Base-by-base conservation (phyloP, 2,329 filamentous ascomycete genomes). In the Dactylellina sp. region DNA sequence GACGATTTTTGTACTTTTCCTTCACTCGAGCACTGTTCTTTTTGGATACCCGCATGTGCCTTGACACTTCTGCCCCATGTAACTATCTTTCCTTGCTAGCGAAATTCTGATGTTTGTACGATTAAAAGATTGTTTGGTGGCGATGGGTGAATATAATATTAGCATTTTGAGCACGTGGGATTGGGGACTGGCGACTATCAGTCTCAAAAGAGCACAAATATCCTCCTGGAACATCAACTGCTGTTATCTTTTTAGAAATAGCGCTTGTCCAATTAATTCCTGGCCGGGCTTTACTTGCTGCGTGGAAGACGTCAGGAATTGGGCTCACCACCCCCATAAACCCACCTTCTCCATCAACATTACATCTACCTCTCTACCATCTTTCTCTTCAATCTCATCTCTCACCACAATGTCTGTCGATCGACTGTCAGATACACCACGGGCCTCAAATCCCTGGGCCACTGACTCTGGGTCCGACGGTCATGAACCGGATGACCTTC, bases 191-290 rank as follows among this genome's bases (percentile, higher is more conserved):
- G 32, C 32, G 57, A 57, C 42, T 6, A 71, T 71, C 65, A 50
- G 49, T 44, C 65, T 62, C 65, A 71, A 55, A 71, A 12, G 6
- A 18, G 14, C n/a, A 25, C 32, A 62, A 50, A 49, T 55, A 40
- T 50, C 24, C 18, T 52, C 32, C 28, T 20, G 56, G 42, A 16
- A 11, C 25, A 28, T 46, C 18, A 2, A n/a, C 16, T 39, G n/a
- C 16, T 39, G 18, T 20, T 50, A 11, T 50, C 14, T 9, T 11
- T 28, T 32, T 52, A 14, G n/a, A 28, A 49, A 40, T 42, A n/a
- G n/a, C n/a, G n/a, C n/a, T n/a, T n/a, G n/a, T n/a, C n/a, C n/a
- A n/a, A n/a, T n/a, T n/a, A n/a, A n/a, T n/a, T n/a, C n/a, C n/a
- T n/a, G n/a, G n/a, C n/a, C n/a, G n/a, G n/a, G n/a, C n/a, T n/a